Percentiles rank a stretch among this genome's conserved stretches.
These are phyloP conservation scores for Helotiales sp. DNA, from an alignment of 2,329 filamentous ascomycete genomes.

Conservation along the genomic window DNA sequence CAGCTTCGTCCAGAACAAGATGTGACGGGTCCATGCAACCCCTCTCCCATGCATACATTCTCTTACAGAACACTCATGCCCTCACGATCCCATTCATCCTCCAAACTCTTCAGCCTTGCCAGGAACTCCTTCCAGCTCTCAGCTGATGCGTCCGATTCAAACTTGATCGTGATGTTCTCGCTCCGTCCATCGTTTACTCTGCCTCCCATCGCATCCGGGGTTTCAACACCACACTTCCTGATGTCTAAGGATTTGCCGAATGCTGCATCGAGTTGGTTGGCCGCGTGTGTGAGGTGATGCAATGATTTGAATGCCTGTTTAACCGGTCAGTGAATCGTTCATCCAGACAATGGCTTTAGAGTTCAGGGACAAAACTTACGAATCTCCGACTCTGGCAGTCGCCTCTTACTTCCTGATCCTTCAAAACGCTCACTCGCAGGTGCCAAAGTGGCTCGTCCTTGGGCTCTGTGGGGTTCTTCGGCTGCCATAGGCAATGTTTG, in stretches of 20 bases:
- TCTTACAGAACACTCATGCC: constrained; percentile 23
- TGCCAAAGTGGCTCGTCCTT: constrained; percentile 33
- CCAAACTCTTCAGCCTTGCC: constrained; percentile 26
- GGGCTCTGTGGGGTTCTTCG: not conserved
- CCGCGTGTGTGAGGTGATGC: constrained; percentile 34
- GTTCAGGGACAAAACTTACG: constrained; percentile 25
- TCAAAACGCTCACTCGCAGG: constrained; percentile 34
- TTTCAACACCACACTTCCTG: constrained; percentile 34
- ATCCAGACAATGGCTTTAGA: not conserved
- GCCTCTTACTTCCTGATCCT: constrained; percentile 33
- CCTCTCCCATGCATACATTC: constrained; percentile 5
- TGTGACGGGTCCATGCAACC: not conserved
- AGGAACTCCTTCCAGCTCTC: constrained; percentile 33
- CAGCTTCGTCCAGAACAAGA: constrained; percentile 2
- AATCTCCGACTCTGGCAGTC: constrained; percentile 34
- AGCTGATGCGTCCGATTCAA: constrained; percentile 27
- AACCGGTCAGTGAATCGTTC: constrained; percentile 17
- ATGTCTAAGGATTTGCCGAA: constrained; percentile 32
- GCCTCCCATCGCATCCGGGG: constrained; percentile 35
- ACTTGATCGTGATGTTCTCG: constrained; percentile 38
- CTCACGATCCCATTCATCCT: constrained; percentile 35
- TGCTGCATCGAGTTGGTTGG: constrained; percentile 35
- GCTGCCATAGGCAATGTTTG: constrained; percentile 34
- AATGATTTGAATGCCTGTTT: constrained; percentile 36
- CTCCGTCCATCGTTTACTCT: constrained; percentile 36